Evolutionary conservation across 768 basidiomycete species (phyloP).

Genomic region (Kwoniella shandongensis): DNA sequence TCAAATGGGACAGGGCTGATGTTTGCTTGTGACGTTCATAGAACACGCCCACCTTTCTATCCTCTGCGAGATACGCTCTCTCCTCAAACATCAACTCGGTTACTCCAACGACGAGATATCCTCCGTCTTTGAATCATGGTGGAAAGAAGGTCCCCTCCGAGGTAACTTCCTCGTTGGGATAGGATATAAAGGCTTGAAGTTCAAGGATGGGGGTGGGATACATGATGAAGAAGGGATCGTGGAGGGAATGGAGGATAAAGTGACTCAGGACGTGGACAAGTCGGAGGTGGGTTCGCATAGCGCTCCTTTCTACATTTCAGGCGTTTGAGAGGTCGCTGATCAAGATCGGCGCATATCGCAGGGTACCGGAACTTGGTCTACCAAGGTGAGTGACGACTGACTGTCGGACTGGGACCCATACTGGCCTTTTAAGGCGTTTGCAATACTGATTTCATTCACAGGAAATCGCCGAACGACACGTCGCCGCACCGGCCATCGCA

Average conservation of each 20-base stretch:
- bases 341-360: neutral
- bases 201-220: slow-evolving; percentile 49
- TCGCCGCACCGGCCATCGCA: slow-evolving; percentile 50
- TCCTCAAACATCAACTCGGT: slow-evolving; percentile 42
- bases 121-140: slow-evolving; percentile 48
- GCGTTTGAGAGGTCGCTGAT: neutral
- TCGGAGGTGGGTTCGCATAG: slow-evolving; percentile 32
- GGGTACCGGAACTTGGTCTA: slow-evolving; percentile 50
- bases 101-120: slow-evolving; percentile 47
- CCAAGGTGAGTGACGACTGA: slow-evolving; percentile 20
- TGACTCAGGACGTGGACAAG: slow-evolving; percentile 53
- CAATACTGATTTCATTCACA: slow-evolving; percentile 8
- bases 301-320: too few species aligned
- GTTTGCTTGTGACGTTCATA: too few species aligned
- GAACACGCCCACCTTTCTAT: slow-evolving; percentile 50
- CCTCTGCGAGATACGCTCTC: slow-evolving; percentile 44
- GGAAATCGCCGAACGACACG: slow-evolving; percentile 51
- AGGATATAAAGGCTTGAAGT: slow-evolving; percentile 43
- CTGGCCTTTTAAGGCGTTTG: neutral
- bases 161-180: slow-evolving; percentile 52
- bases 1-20: too few species aligned
- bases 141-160: slow-evolving; percentile 38
- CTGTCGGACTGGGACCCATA: too few species aligned
- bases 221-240: slow-evolving; percentile 45
- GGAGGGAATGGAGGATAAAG: slow-evolving; percentile 53